Conservation (phyloP, 2,329 filamentous ascomycete genomes). For the Xylaria sp. region DNA sequence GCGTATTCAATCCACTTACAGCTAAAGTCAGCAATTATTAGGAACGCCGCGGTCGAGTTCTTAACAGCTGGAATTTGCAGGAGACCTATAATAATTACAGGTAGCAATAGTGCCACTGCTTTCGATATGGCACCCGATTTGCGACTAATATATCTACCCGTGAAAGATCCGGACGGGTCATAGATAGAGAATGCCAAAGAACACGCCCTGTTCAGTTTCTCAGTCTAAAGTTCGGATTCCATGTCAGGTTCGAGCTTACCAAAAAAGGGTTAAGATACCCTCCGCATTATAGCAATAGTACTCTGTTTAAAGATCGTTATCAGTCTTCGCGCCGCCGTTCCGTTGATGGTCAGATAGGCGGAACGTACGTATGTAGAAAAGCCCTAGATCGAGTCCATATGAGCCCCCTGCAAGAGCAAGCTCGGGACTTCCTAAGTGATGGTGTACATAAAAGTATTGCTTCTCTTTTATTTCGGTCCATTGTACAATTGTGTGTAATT, state of each 20-base stretch:
- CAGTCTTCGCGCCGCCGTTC: background rate
- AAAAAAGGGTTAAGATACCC: slow-evolving; percentile 58
- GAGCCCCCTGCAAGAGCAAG: slow-evolving; percentile 57
- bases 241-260: slow-evolving; percentile 49
- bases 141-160: slow-evolving; percentile 46
- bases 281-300: slow-evolving; percentile 64
- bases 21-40: slow-evolving; percentile 53
- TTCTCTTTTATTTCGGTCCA: slow-evolving; percentile 55
- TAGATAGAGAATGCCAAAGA: slow-evolving; percentile 53
- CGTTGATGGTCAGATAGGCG: background rate
- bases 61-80: slow-evolving; percentile 48
- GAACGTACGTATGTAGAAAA: slow-evolving; percentile 62
- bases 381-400: slow-evolving; percentile 54
- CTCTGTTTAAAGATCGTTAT: slow-evolving; percentile 49
- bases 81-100: slow-evolving; percentile 51
- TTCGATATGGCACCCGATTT: slow-evolving; percentile 50
- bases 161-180: slow-evolving; percentile 45
- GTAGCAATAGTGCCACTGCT: slow-evolving; percentile 51
- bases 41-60: slow-evolving; percentile 45
- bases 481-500: slow-evolving; percentile 54
- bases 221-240: background rate
- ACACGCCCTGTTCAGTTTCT: slow-evolving; percentile 48
- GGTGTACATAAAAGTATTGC: slow-evolving; percentile 53
- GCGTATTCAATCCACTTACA: slow-evolving; percentile 48
- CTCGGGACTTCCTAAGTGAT: slow-evolving; percentile 53